Evolutionary conservation across 225 moss, liverwort and hornwort genomes (phyloP).

Genomic region (Takakia lepidozioides): DNA sequence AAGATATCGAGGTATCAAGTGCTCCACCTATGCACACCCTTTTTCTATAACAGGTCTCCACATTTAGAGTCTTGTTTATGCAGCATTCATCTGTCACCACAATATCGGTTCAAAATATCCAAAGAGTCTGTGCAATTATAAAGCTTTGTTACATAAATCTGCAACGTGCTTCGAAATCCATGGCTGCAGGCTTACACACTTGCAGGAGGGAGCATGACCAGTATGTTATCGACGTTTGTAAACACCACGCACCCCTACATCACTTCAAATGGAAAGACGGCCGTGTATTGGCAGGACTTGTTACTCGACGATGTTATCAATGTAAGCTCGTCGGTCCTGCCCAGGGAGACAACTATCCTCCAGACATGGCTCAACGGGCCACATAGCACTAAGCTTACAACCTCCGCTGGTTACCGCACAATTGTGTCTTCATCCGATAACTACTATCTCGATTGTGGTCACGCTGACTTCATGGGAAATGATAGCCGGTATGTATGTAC

Average conservation of each 20-base stretch:
- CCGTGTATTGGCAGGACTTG: conserved; percentile 72
- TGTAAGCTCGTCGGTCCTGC: conserved; percentile 29
- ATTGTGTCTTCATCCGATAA: conserved; percentile 64
- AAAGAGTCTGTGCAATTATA: no score
- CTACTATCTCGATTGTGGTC: conserved; percentile 78
- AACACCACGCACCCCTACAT: conserved; percentile 38
- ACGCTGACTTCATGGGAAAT: conserved; percentile 71
- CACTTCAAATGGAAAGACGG: conserved; percentile 44
- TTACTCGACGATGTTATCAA: conserved; percentile 40
- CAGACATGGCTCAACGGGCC: conserved; percentile 83
- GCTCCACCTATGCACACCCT: no score
- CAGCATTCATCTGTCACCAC: no score
- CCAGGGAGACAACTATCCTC: conserved; percentile 42
- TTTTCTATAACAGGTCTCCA: no score
- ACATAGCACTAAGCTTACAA: conserved; percentile 48
- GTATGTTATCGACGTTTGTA: conserved; percentile 38
- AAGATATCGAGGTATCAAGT: conserved; percentile 49
- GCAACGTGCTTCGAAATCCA: no score
- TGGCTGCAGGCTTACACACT: conserved; percentile 29
- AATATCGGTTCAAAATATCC: no score
- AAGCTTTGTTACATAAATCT: no score
- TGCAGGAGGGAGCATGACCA: conserved; percentile 34
- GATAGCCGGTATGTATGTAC: conserved; percentile 62
- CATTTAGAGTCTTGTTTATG: not conserved
- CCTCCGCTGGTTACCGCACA: conserved; percentile 67